Percentiles rank a stretch among this genome's conserved stretches.
phyloP scores from a whole-genome alignment of 805 yeast species.

The Isabelozyma heimii region DNA sequence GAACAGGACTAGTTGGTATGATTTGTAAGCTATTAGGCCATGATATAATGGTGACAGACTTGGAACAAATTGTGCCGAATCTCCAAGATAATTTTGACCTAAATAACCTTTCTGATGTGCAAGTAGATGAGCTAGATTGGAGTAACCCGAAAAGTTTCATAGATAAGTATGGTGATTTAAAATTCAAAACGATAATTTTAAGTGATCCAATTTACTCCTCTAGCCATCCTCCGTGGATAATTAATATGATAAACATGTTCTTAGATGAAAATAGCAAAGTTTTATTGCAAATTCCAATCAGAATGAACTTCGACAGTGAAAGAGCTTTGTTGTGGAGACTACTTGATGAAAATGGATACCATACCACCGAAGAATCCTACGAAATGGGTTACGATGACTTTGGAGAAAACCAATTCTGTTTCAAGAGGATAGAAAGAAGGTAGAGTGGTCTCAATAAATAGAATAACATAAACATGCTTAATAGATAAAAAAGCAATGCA shows the following conservation, averaged over 20 bases:
- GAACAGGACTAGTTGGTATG: conserved; percentile 90
- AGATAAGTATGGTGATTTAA: conserved; percentile 19
- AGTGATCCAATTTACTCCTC: conserved; percentile 90
- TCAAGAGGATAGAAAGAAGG: conserved; percentile 24
- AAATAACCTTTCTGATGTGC: conserved; percentile 40
- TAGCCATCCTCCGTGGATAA: conserved; percentile 74
- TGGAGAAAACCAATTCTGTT: conserved; percentile 65
- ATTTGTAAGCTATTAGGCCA: conserved; percentile 55
- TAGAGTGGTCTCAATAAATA: too few relatives aligned
- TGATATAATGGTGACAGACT: conserved; percentile 62
- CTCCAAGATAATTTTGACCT: conserved; percentile 52
- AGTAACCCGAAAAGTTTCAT: conserved; percentile 47
- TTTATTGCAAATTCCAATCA: conserved; percentile 71
- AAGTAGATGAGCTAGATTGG: conserved; percentile 75
- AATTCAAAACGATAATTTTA: conserved; percentile 60
- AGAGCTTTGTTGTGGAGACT: conserved; percentile 59
- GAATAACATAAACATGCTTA: conserved; percentile 4
- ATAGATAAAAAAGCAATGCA: conserved; percentile 1
- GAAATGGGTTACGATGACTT: conserved; percentile 84
- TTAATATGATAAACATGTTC: conserved; percentile 53
- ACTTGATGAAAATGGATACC: conserved; percentile 35
- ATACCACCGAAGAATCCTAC: conserved; percentile 32
- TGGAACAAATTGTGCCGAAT: conserved; percentile 74
- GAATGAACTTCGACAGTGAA: conserved; percentile 65
- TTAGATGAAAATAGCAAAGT: conserved; percentile 41